phyloP scores from a whole-genome alignment of 1,284 basidiomycete genomes.

The Sphagnurus paluster region DNA sequence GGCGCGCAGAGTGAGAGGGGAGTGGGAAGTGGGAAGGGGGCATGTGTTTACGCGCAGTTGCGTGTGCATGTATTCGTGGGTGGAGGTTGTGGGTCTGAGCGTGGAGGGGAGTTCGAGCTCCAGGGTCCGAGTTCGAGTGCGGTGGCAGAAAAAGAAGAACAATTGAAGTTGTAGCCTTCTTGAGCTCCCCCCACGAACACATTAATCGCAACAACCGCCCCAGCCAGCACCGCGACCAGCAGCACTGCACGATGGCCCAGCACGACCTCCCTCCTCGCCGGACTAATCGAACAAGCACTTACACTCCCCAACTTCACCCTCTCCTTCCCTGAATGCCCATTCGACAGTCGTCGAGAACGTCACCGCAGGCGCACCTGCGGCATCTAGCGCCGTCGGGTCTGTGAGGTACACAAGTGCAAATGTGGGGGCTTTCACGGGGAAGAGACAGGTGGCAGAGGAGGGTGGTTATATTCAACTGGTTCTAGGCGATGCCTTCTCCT shows the following conservation, averaged over 20 bases:
- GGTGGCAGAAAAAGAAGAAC: no score
- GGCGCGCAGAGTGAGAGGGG: no score
- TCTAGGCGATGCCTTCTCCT: slow-evolving; percentile 66
- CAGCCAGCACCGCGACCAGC: slow-evolving; percentile 7
- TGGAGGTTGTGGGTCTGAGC: no score
- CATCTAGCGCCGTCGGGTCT: slow-evolving; percentile 32
- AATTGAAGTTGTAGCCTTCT: no score
- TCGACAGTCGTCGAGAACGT: slow-evolving; percentile 62
- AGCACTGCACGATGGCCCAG: slow-evolving; percentile 1
- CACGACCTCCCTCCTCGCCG: slow-evolving; percentile 1
- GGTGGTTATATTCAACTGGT: slow-evolving; percentile 47
- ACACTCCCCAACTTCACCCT: slow-evolving; percentile 42
- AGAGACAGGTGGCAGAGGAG: slow-evolving; percentile 56
- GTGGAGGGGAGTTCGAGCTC: no score
- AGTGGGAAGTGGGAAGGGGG: no score
- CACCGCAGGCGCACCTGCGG: slow-evolving; percentile 25
- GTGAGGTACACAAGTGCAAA: slow-evolving; percentile 73
- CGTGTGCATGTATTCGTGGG: no score
- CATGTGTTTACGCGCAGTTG: no score
- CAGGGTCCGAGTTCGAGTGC: no score
- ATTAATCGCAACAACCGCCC: slow-evolving; percentile 7
- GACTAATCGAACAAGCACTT: slow-evolving; percentile 25
- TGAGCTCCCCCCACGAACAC: slow-evolving; percentile 16
- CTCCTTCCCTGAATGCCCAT: slow-evolving; percentile 51
- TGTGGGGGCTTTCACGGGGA: slow-evolving; percentile 66